Conservation (phyloP, 805 yeast genomes). For the Ogataea wickerhamii region DNA sequence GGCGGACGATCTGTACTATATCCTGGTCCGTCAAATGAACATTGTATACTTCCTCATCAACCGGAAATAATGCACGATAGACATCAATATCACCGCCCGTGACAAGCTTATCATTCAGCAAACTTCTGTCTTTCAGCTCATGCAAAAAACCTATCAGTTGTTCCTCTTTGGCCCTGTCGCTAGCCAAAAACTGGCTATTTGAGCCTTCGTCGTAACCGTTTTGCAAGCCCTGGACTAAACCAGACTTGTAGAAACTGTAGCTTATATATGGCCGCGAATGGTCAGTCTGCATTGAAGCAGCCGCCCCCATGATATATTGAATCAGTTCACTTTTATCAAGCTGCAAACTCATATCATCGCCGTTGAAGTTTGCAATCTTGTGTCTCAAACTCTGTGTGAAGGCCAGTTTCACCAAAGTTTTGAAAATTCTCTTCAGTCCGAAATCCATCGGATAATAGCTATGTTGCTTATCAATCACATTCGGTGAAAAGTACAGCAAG, state of each 20-base stretch:
- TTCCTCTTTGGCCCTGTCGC: slow-evolving; percentile 21
- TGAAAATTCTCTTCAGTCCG: slow-evolving; percentile 34
- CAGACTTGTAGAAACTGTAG: slow-evolving; percentile 23
- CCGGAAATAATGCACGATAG: slow-evolving; percentile 35
- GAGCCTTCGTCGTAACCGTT: slow-evolving; percentile 3
- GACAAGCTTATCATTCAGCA: slow-evolving; percentile 11
- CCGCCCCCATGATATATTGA: slow-evolving; percentile 19
- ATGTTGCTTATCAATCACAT: slow-evolving; percentile 13
- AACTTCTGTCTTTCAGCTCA: slow-evolving; percentile 16
- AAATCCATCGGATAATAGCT: slow-evolving; percentile 31
- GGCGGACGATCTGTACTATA: slow-evolving; percentile 27
- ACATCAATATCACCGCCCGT: slow-evolving; percentile 15
- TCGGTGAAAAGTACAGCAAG: slow-evolving; percentile 29
- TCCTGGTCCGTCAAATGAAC: slow-evolving; percentile 34
- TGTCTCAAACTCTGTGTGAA: slow-evolving; percentile 17
- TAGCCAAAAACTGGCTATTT: slow-evolving; percentile 10
- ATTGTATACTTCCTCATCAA: slow-evolving; percentile 33
- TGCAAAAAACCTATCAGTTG: slow-evolving; percentile 22
- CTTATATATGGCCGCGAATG: slow-evolving; percentile 13
- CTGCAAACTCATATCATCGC: slow-evolving; percentile 4
- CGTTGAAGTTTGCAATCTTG: slow-evolving; percentile 6
- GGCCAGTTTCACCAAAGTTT: slow-evolving; percentile 25
- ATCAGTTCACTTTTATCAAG: slow-evolving; percentile 24
- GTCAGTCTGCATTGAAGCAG: slow-evolving; percentile 13
- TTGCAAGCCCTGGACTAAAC: slow-evolving; percentile 13